Conservation (phyloP, 1,139 yeast genomes). For the Suhomyces anneliseae region DNA sequence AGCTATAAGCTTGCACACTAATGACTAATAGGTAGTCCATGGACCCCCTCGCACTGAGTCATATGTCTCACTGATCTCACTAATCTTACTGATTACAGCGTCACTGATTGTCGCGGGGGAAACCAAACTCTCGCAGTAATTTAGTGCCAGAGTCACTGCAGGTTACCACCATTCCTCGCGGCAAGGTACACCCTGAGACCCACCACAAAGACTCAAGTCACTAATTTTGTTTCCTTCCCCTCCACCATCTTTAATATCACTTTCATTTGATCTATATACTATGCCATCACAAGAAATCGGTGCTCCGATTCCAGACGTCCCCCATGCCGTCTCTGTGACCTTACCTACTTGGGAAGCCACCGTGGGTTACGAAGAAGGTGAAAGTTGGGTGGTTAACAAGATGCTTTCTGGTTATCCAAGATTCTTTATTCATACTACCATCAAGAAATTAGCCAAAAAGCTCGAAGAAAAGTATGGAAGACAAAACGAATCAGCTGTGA, state of each 20-base stretch:
- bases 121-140: too few species aligned
- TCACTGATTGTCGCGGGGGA: too few species aligned
- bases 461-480: conserved; percentile 67
- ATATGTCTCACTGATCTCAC: too few species aligned
- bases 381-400: conserved; percentile 74
- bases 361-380: conserved; percentile 89
- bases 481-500: conserved; percentile 67
- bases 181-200: too few species aligned
- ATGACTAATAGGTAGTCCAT: too few species aligned
- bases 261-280: neutral
- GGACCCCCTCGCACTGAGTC: too few species aligned
- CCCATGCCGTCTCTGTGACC: conserved; percentile 92
- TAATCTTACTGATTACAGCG: too few species aligned
- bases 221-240: neutral
- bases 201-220: too few species aligned
- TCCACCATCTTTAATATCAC: neutral
- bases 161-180: too few species aligned
- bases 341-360: conserved; percentile 94
- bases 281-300: conserved; percentile 58
- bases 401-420: conserved; percentile 91
- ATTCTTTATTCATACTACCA: conserved; percentile 74
- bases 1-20: too few species aligned
- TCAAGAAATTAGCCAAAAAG: conserved; percentile 58
- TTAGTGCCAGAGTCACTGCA: neutral
- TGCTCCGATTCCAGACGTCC: conserved; percentile 82